Percentiles rank a stretch among this genome's conserved stretches.
Evolutionary conservation across 129 eudicot genomes (phyloP).

Genomic region (Lactuca sativa): DNA sequence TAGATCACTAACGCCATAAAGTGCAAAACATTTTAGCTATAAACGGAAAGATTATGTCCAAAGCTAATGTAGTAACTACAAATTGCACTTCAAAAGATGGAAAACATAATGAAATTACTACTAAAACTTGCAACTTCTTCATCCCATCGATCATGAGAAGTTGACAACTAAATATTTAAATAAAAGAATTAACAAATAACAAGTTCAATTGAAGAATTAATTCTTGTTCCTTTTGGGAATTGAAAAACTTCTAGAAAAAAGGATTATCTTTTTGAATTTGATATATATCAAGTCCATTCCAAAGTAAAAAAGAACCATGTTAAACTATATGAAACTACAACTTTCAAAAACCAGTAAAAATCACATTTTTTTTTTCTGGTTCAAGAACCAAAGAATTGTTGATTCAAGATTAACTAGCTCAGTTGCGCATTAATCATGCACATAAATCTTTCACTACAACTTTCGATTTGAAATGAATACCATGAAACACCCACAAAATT

Average conservation of each 20-base stretch:
- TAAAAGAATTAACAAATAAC: not conserved
- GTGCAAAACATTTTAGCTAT: not conserved
- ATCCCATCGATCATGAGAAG: not conserved
- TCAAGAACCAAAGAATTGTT: not conserved
- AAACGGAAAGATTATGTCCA: not conserved
- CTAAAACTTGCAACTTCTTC: not conserved
- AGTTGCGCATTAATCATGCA: not conserved
- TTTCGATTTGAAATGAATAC: no score
- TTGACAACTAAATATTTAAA: slow-evolving; percentile 5
- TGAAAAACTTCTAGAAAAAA: not conserved
- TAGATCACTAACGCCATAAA: not conserved
- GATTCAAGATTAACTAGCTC: not conserved
- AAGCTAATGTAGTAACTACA: not conserved
- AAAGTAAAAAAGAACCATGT: not conserved
- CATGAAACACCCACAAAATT: not conserved
- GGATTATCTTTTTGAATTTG: not conserved
- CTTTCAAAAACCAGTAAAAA: slow-evolving; percentile 7
- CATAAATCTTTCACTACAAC: not conserved
- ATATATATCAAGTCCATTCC: not conserved
- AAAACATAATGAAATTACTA: slow-evolving; percentile 4
- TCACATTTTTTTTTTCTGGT: not conserved
- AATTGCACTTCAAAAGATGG: not conserved
- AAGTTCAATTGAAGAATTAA: not conserved
- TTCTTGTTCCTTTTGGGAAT: not conserved
- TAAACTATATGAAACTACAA: not conserved